These are phyloP conservation scores for Tolypocladium paradoxum DNA, from an alignment of 2,329 filamentous ascomycete genomes.

Conservation along the genomic window DNA sequence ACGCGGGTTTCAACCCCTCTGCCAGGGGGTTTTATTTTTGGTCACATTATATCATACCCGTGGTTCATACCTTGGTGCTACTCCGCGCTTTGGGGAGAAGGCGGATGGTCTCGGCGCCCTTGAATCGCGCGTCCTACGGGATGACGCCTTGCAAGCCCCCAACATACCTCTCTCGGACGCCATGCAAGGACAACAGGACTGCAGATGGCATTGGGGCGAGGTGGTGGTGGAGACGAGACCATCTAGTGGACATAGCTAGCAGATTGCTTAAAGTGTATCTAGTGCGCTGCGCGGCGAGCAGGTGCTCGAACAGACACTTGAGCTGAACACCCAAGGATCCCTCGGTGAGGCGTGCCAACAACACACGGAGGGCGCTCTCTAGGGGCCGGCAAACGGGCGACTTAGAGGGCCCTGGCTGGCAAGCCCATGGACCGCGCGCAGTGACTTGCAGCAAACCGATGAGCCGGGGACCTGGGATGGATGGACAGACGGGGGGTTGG, in stretches of 20 bases:
- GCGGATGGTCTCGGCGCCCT: background rate
- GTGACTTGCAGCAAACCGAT: background rate
- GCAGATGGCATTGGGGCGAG: background rate
- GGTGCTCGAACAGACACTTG: background rate
- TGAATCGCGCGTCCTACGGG: background rate
- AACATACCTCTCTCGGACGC: background rate
- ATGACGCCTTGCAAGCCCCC: background rate
- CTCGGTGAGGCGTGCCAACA: background rate
- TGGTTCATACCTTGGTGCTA: background rate
- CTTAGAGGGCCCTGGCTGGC: background rate
- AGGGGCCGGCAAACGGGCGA: background rate
- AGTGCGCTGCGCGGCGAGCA: background rate
- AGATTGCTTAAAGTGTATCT: background rate
- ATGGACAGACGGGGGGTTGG: background rate
- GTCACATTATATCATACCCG: background rate
- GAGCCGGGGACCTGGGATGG: background rate
- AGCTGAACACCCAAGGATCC: background rate
- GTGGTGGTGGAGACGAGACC: background rate
- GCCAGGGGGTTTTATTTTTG: background rate
- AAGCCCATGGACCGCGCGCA: background rate
- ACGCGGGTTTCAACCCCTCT: background rate
- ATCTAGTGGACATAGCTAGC: background rate
- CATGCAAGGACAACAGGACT: background rate
- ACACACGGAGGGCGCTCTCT: too few relatives aligned
- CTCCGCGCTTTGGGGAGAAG: background rate